These are phyloP conservation scores for Lipomyces yamadae DNA, from an alignment of 805 yeast species.

Conservation along the genomic window DNA sequence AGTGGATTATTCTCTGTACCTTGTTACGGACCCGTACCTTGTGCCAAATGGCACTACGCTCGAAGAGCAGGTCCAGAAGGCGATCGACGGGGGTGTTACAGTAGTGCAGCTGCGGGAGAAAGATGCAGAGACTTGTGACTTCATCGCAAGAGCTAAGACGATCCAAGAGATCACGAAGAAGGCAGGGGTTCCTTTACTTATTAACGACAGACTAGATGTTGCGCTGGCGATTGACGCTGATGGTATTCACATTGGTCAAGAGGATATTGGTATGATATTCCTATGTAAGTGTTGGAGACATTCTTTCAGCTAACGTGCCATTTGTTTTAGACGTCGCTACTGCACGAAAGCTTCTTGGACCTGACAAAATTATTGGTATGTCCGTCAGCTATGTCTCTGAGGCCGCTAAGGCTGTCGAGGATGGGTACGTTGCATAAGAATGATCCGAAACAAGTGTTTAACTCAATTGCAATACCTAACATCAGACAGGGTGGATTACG, in stretches of 20 bases:
- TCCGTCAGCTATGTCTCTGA: conserved; percentile 68
- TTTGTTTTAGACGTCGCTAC: conserved; percentile 47
- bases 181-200: conserved; percentile 73
- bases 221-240: conserved; percentile 90
- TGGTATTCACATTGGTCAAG: conserved; percentile 93
- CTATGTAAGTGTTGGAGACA: not conserved
- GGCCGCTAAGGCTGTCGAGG: conserved; percentile 54
- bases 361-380: conserved; percentile 77
- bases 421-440: conserved; percentile 44
- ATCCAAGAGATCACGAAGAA: conserved; percentile 66
- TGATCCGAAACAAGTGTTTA: not conserved
- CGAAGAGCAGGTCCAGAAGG: conserved; percentile 60
- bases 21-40: conserved; percentile 81
- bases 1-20: conserved; percentile 65
- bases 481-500: conserved; percentile 63
- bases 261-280: conserved; percentile 62
- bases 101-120: conserved; percentile 86
- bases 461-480: not conserved
- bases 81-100: conserved; percentile 76
- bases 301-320: conserved; percentile 2
- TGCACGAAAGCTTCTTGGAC: conserved; percentile 70
- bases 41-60: conserved; percentile 64
- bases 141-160: conserved; percentile 62
- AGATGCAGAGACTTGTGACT: conserved; percentile 65
- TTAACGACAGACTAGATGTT: conserved; percentile 85